Evolutionary conservation across 2,329 filamentous ascomycete genomes (phyloP), one percentile per base, ranked within the genome.

Genomic region (Fusarium sarcochroum): DNA sequence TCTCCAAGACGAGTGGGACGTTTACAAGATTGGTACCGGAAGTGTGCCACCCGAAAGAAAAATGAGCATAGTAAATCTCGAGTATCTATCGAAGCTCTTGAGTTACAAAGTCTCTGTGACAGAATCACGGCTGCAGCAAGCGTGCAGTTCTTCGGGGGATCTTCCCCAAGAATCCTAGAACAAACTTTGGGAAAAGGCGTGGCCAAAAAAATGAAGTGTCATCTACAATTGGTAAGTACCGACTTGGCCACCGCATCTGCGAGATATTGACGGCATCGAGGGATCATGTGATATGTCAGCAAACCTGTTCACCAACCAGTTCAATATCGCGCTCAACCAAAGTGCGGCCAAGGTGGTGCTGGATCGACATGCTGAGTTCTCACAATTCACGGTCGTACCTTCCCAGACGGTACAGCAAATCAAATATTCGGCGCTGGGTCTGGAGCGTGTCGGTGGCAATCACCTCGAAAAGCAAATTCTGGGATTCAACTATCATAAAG

Each of bases 221-320:
- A 72, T 41, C 20, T 72, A 7, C 70, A 72, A 60, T 62, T 68
- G 32, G 70, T 72, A 44, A 55, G 70, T 42, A 14, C 20, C 4
- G 9, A 14, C 9, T 30, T 32, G 13, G 17, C 15, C 17, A 20
- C 4, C 9, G 7, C 30, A 6, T 17, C 18, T 14, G 17, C 7
- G 7, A 6, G 14, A 10, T 41, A 21, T 42, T 64, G 14, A 66
- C 48, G n/a, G 20, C 11, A 35, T 3, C 8, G 18, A 72, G 70
- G 70, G 70, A 25, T 71, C 70, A 13, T 72, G 67, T 38, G 68
- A 72, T 18, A 44, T 72, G 41, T 66, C 60, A 13, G 61, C 58
- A 13, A 72, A 72, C 44, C 37, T 72, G 5, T 72, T 72, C n/a
- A 65, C 70, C 13, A 72, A 72, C 23, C 70, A 72, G 40, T 72